Evolutionary conservation across 2,329 filamentous ascomycete species (phyloP).

Genomic region (Alternaria viburni): DNA sequence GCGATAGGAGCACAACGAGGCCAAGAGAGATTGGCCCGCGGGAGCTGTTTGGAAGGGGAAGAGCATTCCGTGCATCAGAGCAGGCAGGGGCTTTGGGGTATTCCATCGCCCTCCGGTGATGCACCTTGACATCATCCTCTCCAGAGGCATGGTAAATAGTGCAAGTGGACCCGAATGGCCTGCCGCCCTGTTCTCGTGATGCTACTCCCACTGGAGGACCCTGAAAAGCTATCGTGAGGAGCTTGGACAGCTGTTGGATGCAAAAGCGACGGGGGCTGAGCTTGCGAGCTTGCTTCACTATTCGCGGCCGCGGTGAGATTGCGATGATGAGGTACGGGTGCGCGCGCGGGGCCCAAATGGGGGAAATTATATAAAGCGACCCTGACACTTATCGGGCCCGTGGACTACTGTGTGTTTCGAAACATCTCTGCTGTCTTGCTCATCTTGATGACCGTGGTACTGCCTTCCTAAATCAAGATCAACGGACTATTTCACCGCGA

Average conservation of each 20-base stretch:
- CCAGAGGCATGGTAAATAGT: not conserved
- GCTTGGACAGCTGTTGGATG: constrained; percentile 3
- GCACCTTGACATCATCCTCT: constrained; percentile 4
- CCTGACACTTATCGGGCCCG: not conserved
- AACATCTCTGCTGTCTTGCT: not conserved
- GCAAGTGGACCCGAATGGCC: not conserved
- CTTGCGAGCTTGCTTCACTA: constrained; percentile 14
- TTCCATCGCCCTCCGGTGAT: not conserved
- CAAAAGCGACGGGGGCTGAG: constrained; percentile 14
- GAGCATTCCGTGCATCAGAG: not conserved
- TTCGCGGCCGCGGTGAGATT: constrained; percentile 13
- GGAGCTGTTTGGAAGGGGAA: not conserved
- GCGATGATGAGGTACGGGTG: constrained; percentile 13
- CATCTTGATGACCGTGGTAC: constrained; percentile 5
- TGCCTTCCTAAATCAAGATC: not conserved
- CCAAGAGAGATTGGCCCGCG: not conserved
- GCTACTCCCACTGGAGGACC: not conserved
- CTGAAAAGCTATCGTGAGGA: constrained; percentile 2
- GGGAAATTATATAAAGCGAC: constrained; percentile 19
- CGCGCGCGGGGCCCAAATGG: constrained; percentile 10
- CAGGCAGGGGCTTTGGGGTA: not conserved
- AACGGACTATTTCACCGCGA: not conserved
- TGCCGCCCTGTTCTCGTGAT: not conserved
- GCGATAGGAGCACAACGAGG: constrained; percentile 5
- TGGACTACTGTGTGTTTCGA: constrained; percentile 7